Evolutionary conservation across 2,329 filamentous ascomycete species (phyloP), one percentile per base, ranked within the genome.

Genomic region (Karstenula rhodostoma): DNA sequence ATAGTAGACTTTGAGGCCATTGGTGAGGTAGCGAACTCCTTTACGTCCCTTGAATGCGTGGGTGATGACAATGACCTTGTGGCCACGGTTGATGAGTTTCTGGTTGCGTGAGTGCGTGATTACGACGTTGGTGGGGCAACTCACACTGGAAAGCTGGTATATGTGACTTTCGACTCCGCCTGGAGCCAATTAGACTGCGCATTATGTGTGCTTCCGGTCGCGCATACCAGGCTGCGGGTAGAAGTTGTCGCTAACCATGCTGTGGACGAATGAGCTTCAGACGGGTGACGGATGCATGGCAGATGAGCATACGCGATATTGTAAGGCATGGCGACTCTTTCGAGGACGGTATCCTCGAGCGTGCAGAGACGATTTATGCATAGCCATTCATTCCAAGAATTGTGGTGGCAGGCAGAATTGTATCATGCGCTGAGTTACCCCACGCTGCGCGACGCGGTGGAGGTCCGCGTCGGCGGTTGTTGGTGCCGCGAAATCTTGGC

Each of bases 171-270:
- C 95, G 67, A 99, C 89, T 71, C 95, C 95, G 75, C 95, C 86
- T 85, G 40, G 3, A 42, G 25, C 49, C 46, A 23, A 69, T 72
- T 54, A 76, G 72, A 66, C 51, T 12, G 22, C 42, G 43, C 25
- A 58, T 32, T 22, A 8, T 2, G 15, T 22, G 13, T 13, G 59
- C n/a, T 13, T 55, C 42, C 48, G 37, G 25, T 40, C 4, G 19
- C 32, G 50, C 78, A 56, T 76, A 84, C 84, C 94, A 55, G 95
- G 94, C 74, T 98, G 94, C 15, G 95, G 95, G 77, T 96, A 99
- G 89, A 99, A 99, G 86, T 96, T 97, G 84, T 99, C 95, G 86
- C 94, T 94, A 78, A 97, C 92, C 95, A 99, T 99, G 61, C 86
- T 89, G 67, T 23, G 9, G 23, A 15, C 13, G 40, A 37, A 50